A percentile compares a stretch with the other conserved stretches of the same genome.
Evolutionary conservation across 164 flowering plant species (phyloP).

Genomic region (Piper betle): DNA sequence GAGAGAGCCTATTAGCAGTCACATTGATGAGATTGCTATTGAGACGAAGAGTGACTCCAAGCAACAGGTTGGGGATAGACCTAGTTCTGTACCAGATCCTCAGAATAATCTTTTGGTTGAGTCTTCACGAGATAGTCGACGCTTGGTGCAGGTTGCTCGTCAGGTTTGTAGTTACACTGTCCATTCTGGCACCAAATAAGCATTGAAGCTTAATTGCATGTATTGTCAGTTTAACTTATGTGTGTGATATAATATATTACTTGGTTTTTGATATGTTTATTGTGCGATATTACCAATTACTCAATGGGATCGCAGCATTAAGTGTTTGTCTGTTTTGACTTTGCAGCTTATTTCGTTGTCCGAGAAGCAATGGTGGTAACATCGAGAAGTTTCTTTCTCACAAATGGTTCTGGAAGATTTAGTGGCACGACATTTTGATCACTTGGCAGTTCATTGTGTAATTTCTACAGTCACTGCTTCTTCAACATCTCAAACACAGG

Average conservation of each 20-base stretch:
- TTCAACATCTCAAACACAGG: background rate
- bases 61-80: conserved; percentile 21
- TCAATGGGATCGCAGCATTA: no score
- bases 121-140: conserved; percentile 52
- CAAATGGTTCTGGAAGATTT: background rate
- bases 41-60: conserved; percentile 22
- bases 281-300: background rate
- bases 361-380: conserved; percentile 31
- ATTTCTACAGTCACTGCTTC: background rate
- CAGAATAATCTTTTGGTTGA: conserved; percentile 27
- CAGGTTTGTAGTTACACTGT: conserved; percentile 66
- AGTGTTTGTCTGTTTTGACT: background rate
- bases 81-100: conserved; percentile 15
- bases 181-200: no score
- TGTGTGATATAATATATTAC: background rate
- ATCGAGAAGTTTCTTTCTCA: background rate
- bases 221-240: background rate
- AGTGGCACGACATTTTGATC: background rate
- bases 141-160: conserved; percentile 68
- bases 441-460: background rate
- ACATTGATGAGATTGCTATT: conserved; percentile 19
- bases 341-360: conserved; percentile 52
- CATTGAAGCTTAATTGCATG: no score
- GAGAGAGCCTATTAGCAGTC: conserved; percentile 35
- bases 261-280: background rate